These are phyloP conservation scores for Aspergillus nanangensis DNA, from an alignment of 495 filamentous ascomycete genomes.

Conservation along the genomic window DNA sequence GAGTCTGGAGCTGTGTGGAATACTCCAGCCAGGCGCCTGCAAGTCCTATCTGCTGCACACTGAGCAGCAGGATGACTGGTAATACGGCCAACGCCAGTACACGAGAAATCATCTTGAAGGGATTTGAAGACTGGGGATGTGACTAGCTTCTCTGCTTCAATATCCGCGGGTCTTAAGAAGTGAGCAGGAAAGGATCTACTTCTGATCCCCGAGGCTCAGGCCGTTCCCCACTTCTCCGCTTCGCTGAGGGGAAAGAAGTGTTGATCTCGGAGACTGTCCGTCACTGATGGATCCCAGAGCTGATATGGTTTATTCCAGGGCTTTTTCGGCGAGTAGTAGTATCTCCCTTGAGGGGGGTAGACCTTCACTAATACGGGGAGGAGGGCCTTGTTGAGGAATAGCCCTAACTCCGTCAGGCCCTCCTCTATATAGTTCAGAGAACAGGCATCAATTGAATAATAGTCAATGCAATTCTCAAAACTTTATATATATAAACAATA, in stretches of 20 bases:
- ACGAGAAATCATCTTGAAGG: neutral
- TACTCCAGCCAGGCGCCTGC: neutral
- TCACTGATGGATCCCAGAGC: too few species aligned
- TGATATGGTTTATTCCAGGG: too few species aligned
- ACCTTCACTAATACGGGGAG: too few species aligned
- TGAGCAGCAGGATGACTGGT: conserved; percentile 1
- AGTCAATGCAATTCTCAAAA: neutral
- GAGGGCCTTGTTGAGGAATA: too few species aligned
- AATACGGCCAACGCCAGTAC: neutral
- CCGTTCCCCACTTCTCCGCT: conserved; percentile 3
- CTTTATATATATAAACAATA: neutral
- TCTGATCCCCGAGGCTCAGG: neutral
- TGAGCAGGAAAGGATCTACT: neutral
- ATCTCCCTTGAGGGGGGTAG: too few species aligned
- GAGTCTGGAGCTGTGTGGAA: neutral
- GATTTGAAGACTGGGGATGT: neutral
- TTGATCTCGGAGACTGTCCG: conserved; percentile 3
- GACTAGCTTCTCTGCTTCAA: neutral
- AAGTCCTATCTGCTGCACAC: neutral
- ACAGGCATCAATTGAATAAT: neutral
- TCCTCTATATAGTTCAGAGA: too few species aligned
- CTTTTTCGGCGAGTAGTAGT: too few species aligned
- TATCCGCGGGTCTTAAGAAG: neutral
- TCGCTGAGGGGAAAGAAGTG: neutral
- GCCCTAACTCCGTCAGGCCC: too few species aligned